These are phyloP conservation scores for Cladosporium sp. DNA, from an alignment of 2,329 filamentous ascomycete genomes.

Conservation along the genomic window DNA sequence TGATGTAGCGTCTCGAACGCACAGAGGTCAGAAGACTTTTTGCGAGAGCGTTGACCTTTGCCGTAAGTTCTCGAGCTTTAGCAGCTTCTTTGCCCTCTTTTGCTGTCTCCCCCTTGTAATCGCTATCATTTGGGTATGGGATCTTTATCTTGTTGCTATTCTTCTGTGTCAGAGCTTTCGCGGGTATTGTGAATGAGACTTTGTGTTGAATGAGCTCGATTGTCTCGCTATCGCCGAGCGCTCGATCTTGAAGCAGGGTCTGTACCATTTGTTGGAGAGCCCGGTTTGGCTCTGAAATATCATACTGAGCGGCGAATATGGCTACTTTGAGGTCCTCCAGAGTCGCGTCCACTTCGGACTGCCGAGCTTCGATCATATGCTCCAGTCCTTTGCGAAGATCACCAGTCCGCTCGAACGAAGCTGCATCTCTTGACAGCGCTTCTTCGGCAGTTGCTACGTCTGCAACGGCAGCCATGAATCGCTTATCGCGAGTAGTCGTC, in stretches of 20 bases:
- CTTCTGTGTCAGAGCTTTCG: background rate
- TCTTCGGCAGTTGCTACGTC: slow-evolving; percentile 47
- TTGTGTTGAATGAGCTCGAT: background rate
- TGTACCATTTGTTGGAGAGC: background rate
- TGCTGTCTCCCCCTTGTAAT: background rate
- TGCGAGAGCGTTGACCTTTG: slow-evolving; percentile 16
- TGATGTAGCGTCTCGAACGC: slow-evolving; percentile 23
- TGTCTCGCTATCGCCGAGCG: background rate
- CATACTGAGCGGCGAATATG: background rate
- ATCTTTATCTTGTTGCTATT: background rate
- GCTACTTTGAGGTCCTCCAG: background rate
- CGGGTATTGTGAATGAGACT: background rate
- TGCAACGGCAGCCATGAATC: slow-evolving; percentile 45
- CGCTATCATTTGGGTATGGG: background rate
- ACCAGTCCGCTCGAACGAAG: slow-evolving; percentile 6
- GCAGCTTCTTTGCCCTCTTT: background rate
- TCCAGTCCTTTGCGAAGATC: slow-evolving; percentile 9
- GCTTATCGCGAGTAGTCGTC: slow-evolving; percentile 33
- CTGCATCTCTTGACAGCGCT: slow-evolving; percentile 48
- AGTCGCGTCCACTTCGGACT: slow-evolving; percentile 6
- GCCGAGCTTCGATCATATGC: slow-evolving; percentile 13
- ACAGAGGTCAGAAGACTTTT: slow-evolving; percentile 19
- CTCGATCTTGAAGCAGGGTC: background rate
- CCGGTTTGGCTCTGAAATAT: background rate
- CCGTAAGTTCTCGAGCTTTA: background rate